A percentile compares a stretch with the other conserved stretches of the same genome.
Evolutionary conservation across 768 basidiomycete genomes (phyloP).

Genomic region (Phlegmacium glaucopus): DNA sequence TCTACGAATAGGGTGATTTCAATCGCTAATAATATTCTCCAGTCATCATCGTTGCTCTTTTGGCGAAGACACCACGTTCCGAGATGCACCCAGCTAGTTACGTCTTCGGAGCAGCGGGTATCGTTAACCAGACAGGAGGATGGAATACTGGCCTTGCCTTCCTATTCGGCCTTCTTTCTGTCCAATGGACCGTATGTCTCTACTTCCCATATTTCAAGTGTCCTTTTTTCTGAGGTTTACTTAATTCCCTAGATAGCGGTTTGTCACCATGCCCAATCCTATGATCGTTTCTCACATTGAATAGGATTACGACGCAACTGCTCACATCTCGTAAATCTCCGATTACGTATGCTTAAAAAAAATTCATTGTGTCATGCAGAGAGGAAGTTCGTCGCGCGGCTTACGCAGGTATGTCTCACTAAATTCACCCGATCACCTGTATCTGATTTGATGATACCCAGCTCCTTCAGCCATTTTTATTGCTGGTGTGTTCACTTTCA

Average conservation of each 20-base stretch:
- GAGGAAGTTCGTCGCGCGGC: conserved; percentile 82
- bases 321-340: conserved; percentile 69
- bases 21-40: conserved; percentile 3
- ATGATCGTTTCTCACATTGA: conserved; percentile 1
- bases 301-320: conserved; percentile 78
- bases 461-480: conserved; percentile 62
- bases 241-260: conserved; percentile 51
- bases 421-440: not conserved
- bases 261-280: conserved; percentile 11
- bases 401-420: conserved; percentile 51
- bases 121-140: conserved; percentile 78
- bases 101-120: conserved; percentile 73
- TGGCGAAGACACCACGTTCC: conserved; percentile 65
- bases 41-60: conserved; percentile 84
- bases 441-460: conserved; percentile 12
- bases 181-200: conserved; percentile 77
- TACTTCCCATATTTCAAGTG: not conserved
- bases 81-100: conserved; percentile 82
- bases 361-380: conserved; percentile 30
- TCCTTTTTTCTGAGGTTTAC: conserved; percentile 14
- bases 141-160: conserved; percentile 80
- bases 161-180: conserved; percentile 79
- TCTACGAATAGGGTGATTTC: not conserved
- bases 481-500: conserved; percentile 33
- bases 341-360: not conserved